These are phyloP conservation scores for Russula ochroleuca DNA, from an alignment of 768 basidiomycete genomes.

Conservation along the genomic window DNA sequence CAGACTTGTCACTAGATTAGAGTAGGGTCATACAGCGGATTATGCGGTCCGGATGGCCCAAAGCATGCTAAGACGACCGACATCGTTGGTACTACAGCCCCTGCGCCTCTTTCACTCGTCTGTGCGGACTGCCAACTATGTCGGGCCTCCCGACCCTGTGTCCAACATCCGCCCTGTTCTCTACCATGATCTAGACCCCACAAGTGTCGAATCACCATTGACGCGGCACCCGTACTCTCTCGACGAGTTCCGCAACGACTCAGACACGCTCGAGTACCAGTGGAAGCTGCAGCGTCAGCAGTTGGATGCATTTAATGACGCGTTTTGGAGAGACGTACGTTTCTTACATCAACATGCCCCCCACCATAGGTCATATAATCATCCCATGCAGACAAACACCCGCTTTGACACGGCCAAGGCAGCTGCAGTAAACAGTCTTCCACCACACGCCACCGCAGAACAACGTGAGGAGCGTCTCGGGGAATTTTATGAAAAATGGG, in stretches of 20 bases:
- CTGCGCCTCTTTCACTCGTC: conserved; percentile 26
- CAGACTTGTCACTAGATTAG: background rate
- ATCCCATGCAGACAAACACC: conserved; percentile 58
- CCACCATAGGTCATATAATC: background rate
- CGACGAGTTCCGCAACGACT: conserved; percentile 52
- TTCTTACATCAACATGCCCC: background rate
- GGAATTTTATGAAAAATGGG: conserved; percentile 71
- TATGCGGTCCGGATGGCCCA: background rate
- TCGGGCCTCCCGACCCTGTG: conserved; percentile 73
- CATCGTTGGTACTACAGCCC: conserved; percentile 20
- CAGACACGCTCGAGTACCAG: conserved; percentile 53
- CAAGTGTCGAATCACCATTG: conserved; percentile 24
- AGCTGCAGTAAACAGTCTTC: conserved; percentile 53
- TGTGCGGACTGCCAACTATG: conserved; percentile 33
- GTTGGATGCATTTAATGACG: conserved; percentile 69
- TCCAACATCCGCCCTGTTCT: conserved; percentile 78
- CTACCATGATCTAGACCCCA: conserved; percentile 53
- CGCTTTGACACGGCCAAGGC: conserved; percentile 73
- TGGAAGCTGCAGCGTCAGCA: conserved; percentile 67
- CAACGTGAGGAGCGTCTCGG: conserved; percentile 68
- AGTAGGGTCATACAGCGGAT: background rate
- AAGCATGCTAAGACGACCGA: conserved; percentile 11
- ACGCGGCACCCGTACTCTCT: conserved; percentile 78
- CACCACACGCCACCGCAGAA: conserved; percentile 44
- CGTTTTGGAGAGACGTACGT: conserved; percentile 79